Evolutionary conservation across 495 filamentous ascomycete genomes (phyloP).

Genomic region (Penicillium turbatum): DNA sequence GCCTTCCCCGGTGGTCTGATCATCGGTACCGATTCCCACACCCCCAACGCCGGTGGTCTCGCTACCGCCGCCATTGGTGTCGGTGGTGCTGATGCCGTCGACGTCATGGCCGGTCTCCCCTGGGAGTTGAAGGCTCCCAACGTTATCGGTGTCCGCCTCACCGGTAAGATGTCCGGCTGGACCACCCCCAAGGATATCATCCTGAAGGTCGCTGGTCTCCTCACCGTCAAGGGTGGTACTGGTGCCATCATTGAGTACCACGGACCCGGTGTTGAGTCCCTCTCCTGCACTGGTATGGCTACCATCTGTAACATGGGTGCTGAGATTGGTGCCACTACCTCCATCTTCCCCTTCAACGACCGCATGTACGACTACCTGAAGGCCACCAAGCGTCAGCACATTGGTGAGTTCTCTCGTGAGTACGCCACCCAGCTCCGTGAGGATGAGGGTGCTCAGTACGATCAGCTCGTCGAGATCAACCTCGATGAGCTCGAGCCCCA

Average conservation of each 20-base stretch:
- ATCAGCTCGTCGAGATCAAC: constrained; percentile 95
- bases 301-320: constrained; percentile 81
- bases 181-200: constrained; percentile 96
- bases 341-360: constrained; percentile 98
- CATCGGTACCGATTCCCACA: constrained; percentile 99
- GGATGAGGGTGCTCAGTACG: constrained; percentile 93
- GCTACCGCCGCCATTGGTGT: constrained; percentile 96
- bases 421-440: constrained; percentile 85
- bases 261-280: constrained; percentile 73
- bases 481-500: constrained; percentile 92
- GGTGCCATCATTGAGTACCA: constrained; percentile 96
- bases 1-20: constrained; percentile 96
- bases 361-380: constrained; percentile 93
- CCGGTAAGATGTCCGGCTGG: constrained; percentile 88
- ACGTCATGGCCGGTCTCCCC: constrained; percentile 96
- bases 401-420: constrained; percentile 80
- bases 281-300: constrained; percentile 65
- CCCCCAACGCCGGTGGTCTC: constrained; percentile 96
- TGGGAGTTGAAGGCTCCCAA: constrained; percentile 99
- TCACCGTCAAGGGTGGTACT: constrained; percentile 98
- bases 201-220: constrained; percentile 93
- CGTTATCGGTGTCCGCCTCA: constrained; percentile 92
- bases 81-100: constrained; percentile 97
- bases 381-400: constrained; percentile 85
- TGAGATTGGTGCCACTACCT: constrained; percentile 95